These are phyloP conservation scores for Aspergillus diversus DNA, from an alignment of 495 filamentous ascomycete species.

Conservation along the genomic window DNA sequence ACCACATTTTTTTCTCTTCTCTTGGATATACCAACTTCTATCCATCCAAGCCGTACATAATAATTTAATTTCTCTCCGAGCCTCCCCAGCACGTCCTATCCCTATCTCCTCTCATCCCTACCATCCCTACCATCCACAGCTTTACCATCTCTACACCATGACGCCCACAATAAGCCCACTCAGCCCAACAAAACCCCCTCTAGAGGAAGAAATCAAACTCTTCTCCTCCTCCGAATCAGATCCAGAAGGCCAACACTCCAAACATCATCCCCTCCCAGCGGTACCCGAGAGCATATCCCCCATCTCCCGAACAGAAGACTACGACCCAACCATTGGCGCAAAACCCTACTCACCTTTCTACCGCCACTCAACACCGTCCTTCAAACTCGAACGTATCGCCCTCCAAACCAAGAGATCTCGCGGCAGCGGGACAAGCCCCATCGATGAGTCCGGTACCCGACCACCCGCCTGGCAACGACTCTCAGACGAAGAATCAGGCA, in stretches of 20 bases:
- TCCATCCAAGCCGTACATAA: neutral
- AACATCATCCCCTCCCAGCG: neutral
- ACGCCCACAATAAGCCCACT: neutral
- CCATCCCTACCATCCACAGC: neutral
- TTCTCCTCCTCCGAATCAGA: neutral
- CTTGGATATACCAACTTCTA: neutral
- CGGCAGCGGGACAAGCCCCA: constrained; percentile 23
- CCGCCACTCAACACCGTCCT: constrained; percentile 53
- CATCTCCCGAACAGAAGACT: constrained; percentile 28
- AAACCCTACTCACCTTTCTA: constrained; percentile 65
- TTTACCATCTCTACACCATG: neutral
- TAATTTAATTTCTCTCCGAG: no score
- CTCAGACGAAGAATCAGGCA: constrained; percentile 9
- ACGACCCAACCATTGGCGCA: constrained; percentile 46
- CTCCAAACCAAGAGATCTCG: constrained; percentile 39
- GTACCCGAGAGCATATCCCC: constrained; percentile 7
- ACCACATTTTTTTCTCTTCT: neutral
- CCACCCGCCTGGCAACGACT: constrained; percentile 8
- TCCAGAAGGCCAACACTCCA: neutral
- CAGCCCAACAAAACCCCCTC: neutral
- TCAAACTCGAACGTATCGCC: constrained; percentile 50
- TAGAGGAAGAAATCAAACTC: constrained; percentile 6
- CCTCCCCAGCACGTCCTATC: neutral
- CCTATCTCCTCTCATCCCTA: neutral
- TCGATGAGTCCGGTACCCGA: constrained; percentile 1